Evolutionary conservation across 352 stramenopile genomes (phyloP).

Genomic region (Pythium pyrilobum): DNA sequence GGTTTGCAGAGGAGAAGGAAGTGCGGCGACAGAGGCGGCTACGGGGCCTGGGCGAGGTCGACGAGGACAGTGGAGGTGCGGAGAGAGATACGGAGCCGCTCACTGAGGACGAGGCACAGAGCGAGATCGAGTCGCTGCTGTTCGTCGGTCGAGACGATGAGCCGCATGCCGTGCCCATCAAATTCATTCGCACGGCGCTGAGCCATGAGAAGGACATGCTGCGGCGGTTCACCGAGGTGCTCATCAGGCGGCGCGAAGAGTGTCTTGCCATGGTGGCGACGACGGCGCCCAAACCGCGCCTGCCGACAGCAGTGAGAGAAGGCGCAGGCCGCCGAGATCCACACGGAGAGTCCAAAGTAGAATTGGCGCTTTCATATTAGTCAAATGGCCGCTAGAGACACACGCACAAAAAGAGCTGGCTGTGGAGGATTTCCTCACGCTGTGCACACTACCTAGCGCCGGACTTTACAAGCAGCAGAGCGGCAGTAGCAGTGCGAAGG

Average conservation of each 20-base stretch:
- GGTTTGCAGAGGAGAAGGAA: constrained; percentile 13
- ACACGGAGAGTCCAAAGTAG: neutral
- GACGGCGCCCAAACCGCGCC: neutral
- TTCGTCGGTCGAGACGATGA: constrained; percentile 25
- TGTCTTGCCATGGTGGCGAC: constrained; percentile 14
- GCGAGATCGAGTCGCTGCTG: constrained; percentile 23
- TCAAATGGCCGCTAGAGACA: too few species aligned
- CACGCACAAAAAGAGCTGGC: too few species aligned
- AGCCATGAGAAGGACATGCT: constrained; percentile 34
- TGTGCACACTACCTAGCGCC: too few species aligned
- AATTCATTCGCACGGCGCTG: constrained; percentile 29
- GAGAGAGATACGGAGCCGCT: neutral
- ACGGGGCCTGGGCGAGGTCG: neutral
- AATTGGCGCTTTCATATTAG: neutral
- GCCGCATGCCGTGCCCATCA: constrained; percentile 26
- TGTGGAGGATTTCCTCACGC: too few species aligned
- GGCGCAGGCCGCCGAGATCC: neutral
- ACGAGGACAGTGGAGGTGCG: neutral
- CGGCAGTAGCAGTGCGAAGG: constrained; percentile 52
- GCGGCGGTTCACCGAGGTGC: constrained; percentile 38
- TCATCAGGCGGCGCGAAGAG: constrained; percentile 44
- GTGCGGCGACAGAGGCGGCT: constrained; percentile 15
- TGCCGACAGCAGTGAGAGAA: neutral
- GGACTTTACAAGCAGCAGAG: constrained; percentile 65
- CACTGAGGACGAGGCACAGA: constrained; percentile 20